Percentiles rank a stretch among this genome's conserved stretches.
These are phyloP conservation scores for Fimicolochytrium jonesii DNA, from an alignment of 192 early-diverging fungal species.

Conservation along the genomic window DNA sequence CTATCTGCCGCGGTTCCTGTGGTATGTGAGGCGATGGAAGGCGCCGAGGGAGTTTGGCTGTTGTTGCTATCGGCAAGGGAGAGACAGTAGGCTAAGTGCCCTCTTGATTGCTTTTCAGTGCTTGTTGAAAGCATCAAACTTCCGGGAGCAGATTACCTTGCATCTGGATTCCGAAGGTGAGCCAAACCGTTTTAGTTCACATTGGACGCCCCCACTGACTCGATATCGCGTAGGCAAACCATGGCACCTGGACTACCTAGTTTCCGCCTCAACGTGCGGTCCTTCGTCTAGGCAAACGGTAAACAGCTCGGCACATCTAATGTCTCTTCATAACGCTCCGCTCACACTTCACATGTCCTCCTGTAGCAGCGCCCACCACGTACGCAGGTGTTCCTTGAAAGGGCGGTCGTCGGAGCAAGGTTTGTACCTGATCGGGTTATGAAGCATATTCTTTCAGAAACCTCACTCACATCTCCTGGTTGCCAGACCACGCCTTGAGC, in stretches of 20 bases:
- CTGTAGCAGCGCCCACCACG: not conserved
- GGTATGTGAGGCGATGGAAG: too few relatives aligned
- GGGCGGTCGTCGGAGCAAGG: conserved; percentile 14
- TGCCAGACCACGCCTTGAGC: conserved; percentile 19
- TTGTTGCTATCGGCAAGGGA: too few relatives aligned
- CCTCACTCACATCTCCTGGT: not conserved
- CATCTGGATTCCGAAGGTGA: conserved; percentile 23
- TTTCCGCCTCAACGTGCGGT: conserved; percentile 5
- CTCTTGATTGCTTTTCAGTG: conserved; percentile 17
- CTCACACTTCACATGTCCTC: not conserved
- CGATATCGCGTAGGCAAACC: too few relatives aligned
- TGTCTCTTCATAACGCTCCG: not conserved
- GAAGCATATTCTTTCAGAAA: too few relatives aligned
- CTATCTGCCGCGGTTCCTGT: conserved; percentile 17
- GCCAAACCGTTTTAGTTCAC: not conserved
- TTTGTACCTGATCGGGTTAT: too few relatives aligned
- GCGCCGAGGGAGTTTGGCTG: too few relatives aligned
- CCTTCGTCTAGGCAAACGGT: not conserved
- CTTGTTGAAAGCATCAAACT: conserved; percentile 22
- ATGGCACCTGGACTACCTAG: conserved; percentile 28
- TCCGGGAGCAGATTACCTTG: conserved; percentile 16
- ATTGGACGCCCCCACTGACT: too few relatives aligned
- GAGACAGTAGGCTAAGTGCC: too few relatives aligned
- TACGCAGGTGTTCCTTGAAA: conserved; percentile 8
- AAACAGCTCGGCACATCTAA: not conserved